A percentile compares a stretch with the other conserved stretches of the same genome.
Conservation (phyloP, 306 rosid genomes). For the Alnus rubra region DNA sequence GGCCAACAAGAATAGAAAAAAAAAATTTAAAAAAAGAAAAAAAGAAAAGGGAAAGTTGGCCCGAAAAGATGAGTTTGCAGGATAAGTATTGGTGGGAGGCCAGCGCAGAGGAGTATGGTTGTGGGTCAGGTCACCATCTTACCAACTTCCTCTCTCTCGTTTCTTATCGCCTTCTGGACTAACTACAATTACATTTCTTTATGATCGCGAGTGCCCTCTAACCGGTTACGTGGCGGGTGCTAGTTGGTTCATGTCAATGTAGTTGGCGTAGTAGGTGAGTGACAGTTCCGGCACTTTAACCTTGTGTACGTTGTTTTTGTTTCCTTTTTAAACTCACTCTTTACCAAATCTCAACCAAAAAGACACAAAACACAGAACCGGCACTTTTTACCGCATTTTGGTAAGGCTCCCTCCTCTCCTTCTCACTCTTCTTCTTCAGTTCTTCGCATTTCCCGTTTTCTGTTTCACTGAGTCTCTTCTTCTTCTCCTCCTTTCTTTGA, state of each 20-base stretch:
- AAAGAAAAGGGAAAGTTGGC: neutral
- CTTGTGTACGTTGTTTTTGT: neutral
- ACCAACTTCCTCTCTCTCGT: neutral
- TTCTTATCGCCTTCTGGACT: neutral
- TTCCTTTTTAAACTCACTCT: neutral
- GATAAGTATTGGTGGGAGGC: neutral
- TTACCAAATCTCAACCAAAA: neutral
- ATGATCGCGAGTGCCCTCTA: neutral
- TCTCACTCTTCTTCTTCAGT: neutral
- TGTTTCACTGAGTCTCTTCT: neutral
- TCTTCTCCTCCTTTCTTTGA: neutral
- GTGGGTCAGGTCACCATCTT: neutral
- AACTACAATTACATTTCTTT: neutral
- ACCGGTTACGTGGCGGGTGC: neutral
- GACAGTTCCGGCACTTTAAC: neutral
- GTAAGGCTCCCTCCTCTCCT: neutral
- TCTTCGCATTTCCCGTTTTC: neutral
- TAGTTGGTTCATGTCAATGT: neutral
- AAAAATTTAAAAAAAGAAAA: too few relatives aligned
- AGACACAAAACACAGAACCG: neutral
- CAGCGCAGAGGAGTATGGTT: neutral
- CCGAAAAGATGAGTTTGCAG: neutral
- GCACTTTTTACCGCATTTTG: neutral
- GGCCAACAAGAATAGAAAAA: too few relatives aligned
- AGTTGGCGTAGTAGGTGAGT: constrained; percentile 33